Conservation (phyloP, 1,284 basidiomycete genomes). For the Leccinum pachyderme region DNA sequence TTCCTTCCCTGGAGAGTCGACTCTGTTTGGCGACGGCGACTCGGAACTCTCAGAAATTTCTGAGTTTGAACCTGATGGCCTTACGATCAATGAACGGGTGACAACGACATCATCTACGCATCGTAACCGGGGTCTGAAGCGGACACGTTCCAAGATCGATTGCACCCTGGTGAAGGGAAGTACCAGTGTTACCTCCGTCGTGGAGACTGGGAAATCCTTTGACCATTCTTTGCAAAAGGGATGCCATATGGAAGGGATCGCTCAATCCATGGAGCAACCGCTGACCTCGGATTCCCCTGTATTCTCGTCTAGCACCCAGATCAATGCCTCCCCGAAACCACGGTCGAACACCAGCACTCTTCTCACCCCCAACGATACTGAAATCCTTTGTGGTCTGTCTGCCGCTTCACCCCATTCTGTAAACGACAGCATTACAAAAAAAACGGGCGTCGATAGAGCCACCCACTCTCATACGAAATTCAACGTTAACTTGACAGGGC, state of each 20-base stretch:
- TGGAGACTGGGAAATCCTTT: background rate
- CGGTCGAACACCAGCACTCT: conserved; percentile 2
- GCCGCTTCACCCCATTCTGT: background rate
- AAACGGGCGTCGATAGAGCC: background rate
- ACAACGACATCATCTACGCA: background rate
- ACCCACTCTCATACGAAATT: background rate
- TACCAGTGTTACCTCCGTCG: background rate
- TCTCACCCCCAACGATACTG: background rate
- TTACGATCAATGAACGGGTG: background rate
- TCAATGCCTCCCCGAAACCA: conserved; percentile 12
- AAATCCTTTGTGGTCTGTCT: background rate
- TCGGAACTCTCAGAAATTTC: conserved; percentile 32
- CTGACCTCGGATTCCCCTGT: conserved; percentile 8
- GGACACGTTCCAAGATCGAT: background rate
- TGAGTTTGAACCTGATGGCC: conserved; percentile 19
- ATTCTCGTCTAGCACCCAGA: conserved; percentile 18
- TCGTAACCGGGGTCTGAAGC: background rate
- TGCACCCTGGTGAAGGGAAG: background rate
- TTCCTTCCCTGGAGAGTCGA: conserved; percentile 1
- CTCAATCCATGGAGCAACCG: background rate
- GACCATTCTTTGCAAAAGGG: background rate
- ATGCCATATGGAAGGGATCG: background rate
- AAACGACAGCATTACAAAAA: background rate
- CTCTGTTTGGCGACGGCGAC: conserved; percentile 6
- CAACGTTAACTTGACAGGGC: background rate